These are phyloP conservation scores for Malus sylvestris DNA, from an alignment of 306 rosid genomes.

Conservation along the genomic window DNA sequence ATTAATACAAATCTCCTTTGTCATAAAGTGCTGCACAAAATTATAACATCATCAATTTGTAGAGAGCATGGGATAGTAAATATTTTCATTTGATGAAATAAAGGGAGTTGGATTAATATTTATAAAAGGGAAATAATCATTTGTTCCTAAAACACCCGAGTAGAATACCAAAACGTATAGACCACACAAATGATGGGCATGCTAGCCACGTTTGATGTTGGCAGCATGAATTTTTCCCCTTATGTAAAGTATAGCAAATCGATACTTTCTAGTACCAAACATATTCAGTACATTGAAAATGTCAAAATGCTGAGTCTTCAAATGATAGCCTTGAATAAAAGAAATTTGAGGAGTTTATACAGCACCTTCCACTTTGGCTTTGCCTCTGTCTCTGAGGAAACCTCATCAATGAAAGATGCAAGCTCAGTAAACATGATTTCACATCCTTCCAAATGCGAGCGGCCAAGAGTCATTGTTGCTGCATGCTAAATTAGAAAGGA, in stretches of 20 bases:
- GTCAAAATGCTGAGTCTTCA: not conserved
- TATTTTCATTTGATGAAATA: not conserved
- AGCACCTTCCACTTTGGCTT: constrained; percentile 97
- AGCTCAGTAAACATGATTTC: constrained; percentile 95
- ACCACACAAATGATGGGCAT: not conserved
- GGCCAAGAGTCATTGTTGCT: constrained; percentile 98
- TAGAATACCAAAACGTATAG: not conserved
- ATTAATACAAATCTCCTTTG: not conserved
- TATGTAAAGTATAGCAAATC: not conserved
- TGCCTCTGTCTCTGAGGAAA: constrained; percentile 83
- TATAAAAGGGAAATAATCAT: not conserved
- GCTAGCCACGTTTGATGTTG: not conserved
- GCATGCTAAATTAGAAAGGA: constrained; percentile 64
- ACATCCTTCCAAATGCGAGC: constrained; percentile 87
- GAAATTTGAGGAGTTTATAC: constrained; percentile 12
- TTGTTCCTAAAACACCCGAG: not conserved
- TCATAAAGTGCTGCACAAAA: not conserved
- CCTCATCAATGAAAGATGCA: constrained; percentile 78
- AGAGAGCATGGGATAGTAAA: not conserved
- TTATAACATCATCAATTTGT: not conserved
- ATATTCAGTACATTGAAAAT: not conserved
- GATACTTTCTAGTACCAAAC: not conserved
- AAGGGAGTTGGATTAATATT: not conserved
- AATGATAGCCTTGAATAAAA: constrained; percentile 2
- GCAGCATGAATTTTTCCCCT: not conserved